phyloP scores from a whole-genome alignment of 2,329 filamentous ascomycete genomes.

The Cercospora sp. region DNA sequence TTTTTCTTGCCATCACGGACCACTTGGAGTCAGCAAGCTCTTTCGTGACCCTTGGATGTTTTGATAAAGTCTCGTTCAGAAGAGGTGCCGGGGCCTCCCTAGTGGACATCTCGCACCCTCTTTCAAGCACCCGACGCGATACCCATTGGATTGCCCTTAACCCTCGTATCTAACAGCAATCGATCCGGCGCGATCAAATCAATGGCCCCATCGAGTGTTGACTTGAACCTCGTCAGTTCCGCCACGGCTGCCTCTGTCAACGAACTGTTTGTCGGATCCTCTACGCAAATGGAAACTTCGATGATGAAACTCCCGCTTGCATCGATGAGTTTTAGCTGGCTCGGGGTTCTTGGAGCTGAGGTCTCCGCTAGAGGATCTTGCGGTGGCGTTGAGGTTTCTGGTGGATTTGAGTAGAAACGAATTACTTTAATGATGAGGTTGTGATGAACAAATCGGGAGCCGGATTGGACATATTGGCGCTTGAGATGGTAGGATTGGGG shows the following conservation, averaged over 20 bases:
- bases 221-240: slow-evolving; percentile 57
- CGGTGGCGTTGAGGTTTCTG: background rate
- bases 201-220: slow-evolving; percentile 58
- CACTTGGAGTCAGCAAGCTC: too few species aligned
- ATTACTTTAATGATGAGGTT: slow-evolving; percentile 60
- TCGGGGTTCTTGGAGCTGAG: slow-evolving; percentile 41
- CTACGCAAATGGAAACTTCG: slow-evolving; percentile 59
- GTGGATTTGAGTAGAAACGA: slow-evolving; percentile 41
- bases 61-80: too few species aligned
- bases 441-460: slow-evolving; percentile 59
- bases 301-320: slow-evolving; percentile 59
- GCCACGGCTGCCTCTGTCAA: slow-evolving; percentile 56
- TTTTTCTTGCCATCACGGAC: too few species aligned
- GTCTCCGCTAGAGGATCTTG: slow-evolving; percentile 36
- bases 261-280: slow-evolving; percentile 56
- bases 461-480: slow-evolving; percentile 58
- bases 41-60: too few species aligned
- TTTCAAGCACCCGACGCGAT: background rate
- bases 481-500: slow-evolving; percentile 29
- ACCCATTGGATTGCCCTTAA: slow-evolving; percentile 39
- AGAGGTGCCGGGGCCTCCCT: too few species aligned
- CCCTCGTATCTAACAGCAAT: slow-evolving; percentile 60
- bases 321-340: slow-evolving; percentile 55
- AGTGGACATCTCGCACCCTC: too few species aligned
- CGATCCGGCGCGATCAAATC: slow-evolving; percentile 60